Percentiles rank a stretch among this genome's conserved stretches.
Conservation (phyloP, 116 monocot species). For the Dioscorea cayenensis region DNA sequence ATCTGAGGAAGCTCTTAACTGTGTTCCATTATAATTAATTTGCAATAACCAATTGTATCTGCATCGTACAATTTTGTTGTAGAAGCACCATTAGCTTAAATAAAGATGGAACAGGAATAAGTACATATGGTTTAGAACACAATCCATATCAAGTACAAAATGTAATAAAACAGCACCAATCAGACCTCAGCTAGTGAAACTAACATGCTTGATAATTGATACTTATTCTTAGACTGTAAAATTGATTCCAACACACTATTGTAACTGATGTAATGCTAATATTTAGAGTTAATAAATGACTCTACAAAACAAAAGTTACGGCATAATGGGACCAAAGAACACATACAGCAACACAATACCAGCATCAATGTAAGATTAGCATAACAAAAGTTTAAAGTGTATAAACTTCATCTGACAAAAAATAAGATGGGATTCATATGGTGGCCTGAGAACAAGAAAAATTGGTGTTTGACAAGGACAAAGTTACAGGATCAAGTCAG, state of each 20-base stretch:
- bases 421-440: not conserved
- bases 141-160: not conserved
- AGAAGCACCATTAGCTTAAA: no score
- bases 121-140: not conserved
- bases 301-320: not conserved
- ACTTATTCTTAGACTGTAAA: no score
- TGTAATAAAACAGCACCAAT: not conserved
- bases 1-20: not conserved
- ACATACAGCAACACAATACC: not conserved
- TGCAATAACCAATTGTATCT: not conserved
- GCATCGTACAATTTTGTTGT: no score
- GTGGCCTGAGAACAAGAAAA: not conserved
- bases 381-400: not conserved
- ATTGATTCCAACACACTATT: no score
- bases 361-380: not conserved
- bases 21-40: not conserved
- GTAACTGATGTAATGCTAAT: no score
- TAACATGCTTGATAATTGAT: no score
- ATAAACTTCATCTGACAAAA: not conserved
- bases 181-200: not conserved
- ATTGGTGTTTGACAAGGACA: not conserved
- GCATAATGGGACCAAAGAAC: not conserved
- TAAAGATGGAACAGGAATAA: not conserved
- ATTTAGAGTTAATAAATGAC: no score
- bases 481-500: not conserved